phyloP scores from a whole-genome alignment of 345 rosid genomes.

The Gossypium rotundifolium region DNA sequence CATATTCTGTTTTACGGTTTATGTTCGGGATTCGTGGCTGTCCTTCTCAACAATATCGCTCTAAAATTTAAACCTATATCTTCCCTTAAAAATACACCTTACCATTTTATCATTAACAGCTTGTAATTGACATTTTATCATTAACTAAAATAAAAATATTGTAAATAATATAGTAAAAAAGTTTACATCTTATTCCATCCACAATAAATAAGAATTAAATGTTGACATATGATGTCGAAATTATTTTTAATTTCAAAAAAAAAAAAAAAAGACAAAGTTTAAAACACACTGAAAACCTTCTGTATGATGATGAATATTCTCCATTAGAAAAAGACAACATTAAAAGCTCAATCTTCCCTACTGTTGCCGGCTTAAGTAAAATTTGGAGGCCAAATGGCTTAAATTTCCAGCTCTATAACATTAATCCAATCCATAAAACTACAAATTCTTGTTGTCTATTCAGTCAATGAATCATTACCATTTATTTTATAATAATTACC shows the following conservation, averaged over 20 bases:
- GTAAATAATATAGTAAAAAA: neutral
- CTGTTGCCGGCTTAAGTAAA: slow-evolving; percentile 23
- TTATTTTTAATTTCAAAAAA: too few relatives aligned
- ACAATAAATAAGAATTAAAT: neutral
- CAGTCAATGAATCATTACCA: slow-evolving; percentile 11
- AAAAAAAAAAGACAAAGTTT: neutral
- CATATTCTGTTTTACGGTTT: fast-evolving
- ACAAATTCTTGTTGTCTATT: slow-evolving; percentile 28
- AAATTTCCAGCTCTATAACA: neutral
- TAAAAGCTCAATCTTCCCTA: neutral
- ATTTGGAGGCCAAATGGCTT: slow-evolving; percentile 10
- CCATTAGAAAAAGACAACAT: slow-evolving; percentile 7
- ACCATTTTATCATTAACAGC: too few relatives aligned
- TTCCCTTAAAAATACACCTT: too few relatives aligned
- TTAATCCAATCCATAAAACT: slow-evolving; percentile 10
- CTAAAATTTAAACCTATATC: fast-evolving
- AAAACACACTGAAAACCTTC: neutral
- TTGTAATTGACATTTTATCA: too few relatives aligned
- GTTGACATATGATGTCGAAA: neutral
- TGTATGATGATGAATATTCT: slow-evolving; percentile 1
- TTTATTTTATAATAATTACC: slow-evolving; percentile 10
- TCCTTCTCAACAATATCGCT: too few relatives aligned
- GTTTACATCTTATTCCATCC: neutral
- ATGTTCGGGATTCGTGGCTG: fast-evolving
- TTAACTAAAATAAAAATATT: too few relatives aligned